phyloP scores from a whole-genome alignment of 148 eudicot genomes.

The Linanthus parryae region DNA sequence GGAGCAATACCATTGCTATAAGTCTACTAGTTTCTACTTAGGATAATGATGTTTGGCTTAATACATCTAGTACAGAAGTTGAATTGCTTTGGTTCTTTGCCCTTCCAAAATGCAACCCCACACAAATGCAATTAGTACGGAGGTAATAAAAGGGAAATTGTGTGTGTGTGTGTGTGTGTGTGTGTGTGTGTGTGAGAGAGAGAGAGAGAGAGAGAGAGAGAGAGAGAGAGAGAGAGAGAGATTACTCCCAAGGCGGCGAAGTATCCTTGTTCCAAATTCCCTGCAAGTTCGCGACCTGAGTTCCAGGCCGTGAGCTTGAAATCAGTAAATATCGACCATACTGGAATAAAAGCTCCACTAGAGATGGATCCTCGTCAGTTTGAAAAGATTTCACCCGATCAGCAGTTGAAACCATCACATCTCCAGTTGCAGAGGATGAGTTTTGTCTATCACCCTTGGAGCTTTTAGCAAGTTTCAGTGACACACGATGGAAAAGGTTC shows the following conservation, averaged over 20 bases:
- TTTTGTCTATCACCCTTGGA: constrained; percentile 10
- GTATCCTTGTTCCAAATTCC: constrained; percentile 77
- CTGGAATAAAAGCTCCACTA: constrained; percentile 79
- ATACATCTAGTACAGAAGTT: too few relatives aligned
- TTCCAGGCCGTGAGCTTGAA: constrained; percentile 76
- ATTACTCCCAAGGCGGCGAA: constrained; percentile 68
- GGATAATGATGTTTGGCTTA: too few relatives aligned
- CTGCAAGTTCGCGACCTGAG: constrained; percentile 78
- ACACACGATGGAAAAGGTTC: constrained; percentile 66
- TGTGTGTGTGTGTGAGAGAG: background rate
- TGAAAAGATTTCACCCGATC: constrained; percentile 68
- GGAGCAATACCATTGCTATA: too few relatives aligned
- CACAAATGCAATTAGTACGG: too few relatives aligned
- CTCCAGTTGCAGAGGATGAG: constrained; percentile 6
- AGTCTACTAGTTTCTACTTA: too few relatives aligned
- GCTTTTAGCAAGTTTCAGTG: constrained; percentile 62
- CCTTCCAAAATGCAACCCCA: too few relatives aligned
- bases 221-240: constrained; percentile 5
- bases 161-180: too few relatives aligned
- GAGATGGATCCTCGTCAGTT: constrained; percentile 74
- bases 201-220: background rate
- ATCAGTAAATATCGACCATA: constrained; percentile 85
- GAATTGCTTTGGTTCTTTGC: too few relatives aligned
- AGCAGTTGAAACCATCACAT: constrained; percentile 37
- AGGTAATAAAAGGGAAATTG: too few relatives aligned